Evolutionary conservation across 2,329 filamentous ascomycete genomes (phyloP).

Genomic region (Rachicladosporium sp.): DNA sequence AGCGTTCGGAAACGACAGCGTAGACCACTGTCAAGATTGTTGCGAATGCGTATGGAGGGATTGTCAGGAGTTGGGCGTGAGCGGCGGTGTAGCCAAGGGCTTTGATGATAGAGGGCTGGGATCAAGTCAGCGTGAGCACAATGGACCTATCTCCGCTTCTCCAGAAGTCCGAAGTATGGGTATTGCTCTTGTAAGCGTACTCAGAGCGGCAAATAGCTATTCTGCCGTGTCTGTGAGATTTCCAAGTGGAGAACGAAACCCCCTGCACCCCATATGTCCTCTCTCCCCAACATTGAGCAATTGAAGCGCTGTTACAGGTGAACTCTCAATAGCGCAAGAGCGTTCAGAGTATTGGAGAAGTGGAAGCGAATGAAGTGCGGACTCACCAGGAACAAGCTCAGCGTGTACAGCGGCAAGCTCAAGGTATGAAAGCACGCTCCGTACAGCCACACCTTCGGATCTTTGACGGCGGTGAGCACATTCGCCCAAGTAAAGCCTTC

Average conservation of each 20-base stretch:
- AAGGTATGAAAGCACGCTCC: slow-evolving; percentile 61
- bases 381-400: slow-evolving; percentile 34
- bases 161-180: too few species aligned
- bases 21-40: slow-evolving; percentile 47
- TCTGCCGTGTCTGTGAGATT: too few species aligned
- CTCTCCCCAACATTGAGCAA: too few species aligned
- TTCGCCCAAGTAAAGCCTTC: slow-evolving; percentile 58
- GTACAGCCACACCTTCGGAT: slow-evolving; percentile 63
- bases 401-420: slow-evolving; percentile 43
- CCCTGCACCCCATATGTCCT: too few species aligned
- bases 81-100: slow-evolving; percentile 43
- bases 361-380: slow-evolving; percentile 18
- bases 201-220: too few species aligned
- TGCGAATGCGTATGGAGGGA: slow-evolving; percentile 24
- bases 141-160: too few species aligned
- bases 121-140: too few species aligned
- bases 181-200: too few species aligned
- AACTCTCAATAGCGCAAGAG: too few species aligned
- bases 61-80: slow-evolving; percentile 25
- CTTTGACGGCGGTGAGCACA: slow-evolving; percentile 50
- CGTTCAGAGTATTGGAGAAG: too few species aligned
- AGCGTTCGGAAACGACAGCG: slow-evolving; percentile 49
- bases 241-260: too few species aligned
- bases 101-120: slow-evolving; percentile 47
- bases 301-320: too few species aligned